A percentile compares a stretch with the other conserved stretches of the same genome.
phyloP scores from a whole-genome alignment of 106 monocot species.

The Vanilla planifolia region DNA sequence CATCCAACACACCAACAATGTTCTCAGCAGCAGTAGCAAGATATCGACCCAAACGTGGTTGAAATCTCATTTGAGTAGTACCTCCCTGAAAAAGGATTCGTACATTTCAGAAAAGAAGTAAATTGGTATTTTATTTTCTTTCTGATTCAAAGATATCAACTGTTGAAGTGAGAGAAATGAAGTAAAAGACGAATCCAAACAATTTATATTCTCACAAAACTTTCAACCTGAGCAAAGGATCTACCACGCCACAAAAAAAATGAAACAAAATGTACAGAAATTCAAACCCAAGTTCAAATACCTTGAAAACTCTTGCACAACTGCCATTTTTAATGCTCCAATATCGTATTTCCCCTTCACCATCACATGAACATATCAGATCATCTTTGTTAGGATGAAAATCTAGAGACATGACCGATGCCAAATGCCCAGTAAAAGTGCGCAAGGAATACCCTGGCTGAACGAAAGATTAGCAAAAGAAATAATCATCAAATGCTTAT shows the following conservation, averaged over 20 bases:
- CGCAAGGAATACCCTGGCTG: slow-evolving; percentile 77
- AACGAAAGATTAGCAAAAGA: too few species aligned
- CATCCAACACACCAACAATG: slow-evolving; percentile 29
- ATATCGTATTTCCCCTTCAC: slow-evolving; percentile 67
- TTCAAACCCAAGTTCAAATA: slow-evolving; percentile 6
- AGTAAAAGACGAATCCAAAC: neutral
- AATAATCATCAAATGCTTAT: too few species aligned
- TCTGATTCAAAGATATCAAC: neutral
- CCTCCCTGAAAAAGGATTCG: slow-evolving; percentile 38
- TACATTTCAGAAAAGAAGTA: too few species aligned
- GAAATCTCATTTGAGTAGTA: slow-evolving; percentile 71
- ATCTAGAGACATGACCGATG: slow-evolving; percentile 72
- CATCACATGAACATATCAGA: slow-evolving; percentile 80
- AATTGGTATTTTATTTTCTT: neutral
- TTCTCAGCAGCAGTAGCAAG: slow-evolving; percentile 76
- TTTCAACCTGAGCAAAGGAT: too few species aligned
- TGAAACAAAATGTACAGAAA: neutral
- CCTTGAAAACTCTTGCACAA: slow-evolving; percentile 57
- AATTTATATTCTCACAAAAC: too few species aligned
- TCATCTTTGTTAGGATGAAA: slow-evolving; percentile 81
- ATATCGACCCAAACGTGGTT: slow-evolving; percentile 59
- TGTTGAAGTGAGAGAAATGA: slow-evolving; percentile 1
- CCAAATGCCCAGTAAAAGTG: slow-evolving; percentile 71
- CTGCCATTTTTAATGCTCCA: slow-evolving; percentile 86
- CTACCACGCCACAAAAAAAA: neutral